Conservation (phyloP, 1,284 basidiomycete genomes). For the Irpex sp. region DNA sequence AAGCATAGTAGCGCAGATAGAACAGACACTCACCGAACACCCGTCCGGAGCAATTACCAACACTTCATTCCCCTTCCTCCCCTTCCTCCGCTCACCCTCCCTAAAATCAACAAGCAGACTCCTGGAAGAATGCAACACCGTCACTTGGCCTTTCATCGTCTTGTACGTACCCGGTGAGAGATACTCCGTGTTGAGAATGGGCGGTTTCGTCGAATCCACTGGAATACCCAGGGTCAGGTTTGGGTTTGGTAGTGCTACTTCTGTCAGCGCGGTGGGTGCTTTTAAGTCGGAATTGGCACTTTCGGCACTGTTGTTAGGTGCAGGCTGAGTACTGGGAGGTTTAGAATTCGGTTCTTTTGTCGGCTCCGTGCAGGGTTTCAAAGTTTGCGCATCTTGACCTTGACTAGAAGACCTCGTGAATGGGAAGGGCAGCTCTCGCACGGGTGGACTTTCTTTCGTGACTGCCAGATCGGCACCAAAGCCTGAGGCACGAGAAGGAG, state of each 20-base stretch:
- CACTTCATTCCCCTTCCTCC: constrained; percentile 42
- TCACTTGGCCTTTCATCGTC: constrained; percentile 42
- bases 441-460: neutral
- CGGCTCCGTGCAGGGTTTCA: too few species aligned
- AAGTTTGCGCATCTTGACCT: neutral
- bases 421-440: neutral
- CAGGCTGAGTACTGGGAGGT: too few species aligned
- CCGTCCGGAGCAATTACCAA: constrained; percentile 40
- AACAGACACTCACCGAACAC: constrained; percentile 23
- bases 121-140: constrained; percentile 40
- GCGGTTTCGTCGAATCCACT: constrained; percentile 22
- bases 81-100: constrained; percentile 46
- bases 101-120: constrained; percentile 51
- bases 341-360: too few species aligned
- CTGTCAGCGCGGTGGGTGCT: too few species aligned
- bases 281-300: too few species aligned
- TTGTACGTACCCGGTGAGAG: constrained; percentile 45
- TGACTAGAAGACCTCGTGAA: neutral
- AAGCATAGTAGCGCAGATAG: neutral
- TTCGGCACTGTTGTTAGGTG: too few species aligned
- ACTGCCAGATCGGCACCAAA: neutral
- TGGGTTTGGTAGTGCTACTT: too few species aligned
- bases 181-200: constrained; percentile 33
- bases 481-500: too few species aligned
- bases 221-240: neutral